Percentiles rank a stretch among this genome's conserved stretches.
phyloP scores from a whole-genome alignment of 2,329 filamentous ascomycete species.

The Penicillium crustosum region DNA sequence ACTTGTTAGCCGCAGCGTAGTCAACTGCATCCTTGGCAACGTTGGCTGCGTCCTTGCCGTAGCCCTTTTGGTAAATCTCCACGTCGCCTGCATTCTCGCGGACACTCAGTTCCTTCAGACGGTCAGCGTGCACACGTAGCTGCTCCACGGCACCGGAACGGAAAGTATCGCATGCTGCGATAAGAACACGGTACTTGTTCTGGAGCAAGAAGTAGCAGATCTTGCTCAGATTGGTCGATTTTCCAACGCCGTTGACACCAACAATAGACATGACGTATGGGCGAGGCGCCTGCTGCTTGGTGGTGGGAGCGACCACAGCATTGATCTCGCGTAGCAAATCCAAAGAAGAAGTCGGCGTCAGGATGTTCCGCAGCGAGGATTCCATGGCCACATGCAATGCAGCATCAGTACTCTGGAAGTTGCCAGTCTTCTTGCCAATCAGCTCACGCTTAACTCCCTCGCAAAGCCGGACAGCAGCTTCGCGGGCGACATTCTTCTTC shows the following conservation, averaged over 20 bases:
- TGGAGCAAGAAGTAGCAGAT: slow-evolving; percentile 97
- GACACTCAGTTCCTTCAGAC: slow-evolving; percentile 81
- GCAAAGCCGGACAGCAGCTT: slow-evolving; percentile 87
- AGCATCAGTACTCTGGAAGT: slow-evolving; percentile 82
- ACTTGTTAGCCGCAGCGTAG: slow-evolving; percentile 71
- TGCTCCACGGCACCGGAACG: slow-evolving; percentile 96
- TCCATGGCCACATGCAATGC: slow-evolving; percentile 87
- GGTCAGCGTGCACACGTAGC: slow-evolving; percentile 89
- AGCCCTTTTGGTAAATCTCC: slow-evolving; percentile 93
- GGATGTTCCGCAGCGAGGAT: slow-evolving; percentile 86
- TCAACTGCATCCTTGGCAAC: slow-evolving; percentile 93
- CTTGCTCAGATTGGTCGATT: slow-evolving; percentile 96
- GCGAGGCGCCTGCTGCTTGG: slow-evolving; percentile 63
- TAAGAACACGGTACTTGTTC: slow-evolving; percentile 93
- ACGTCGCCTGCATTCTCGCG: slow-evolving; percentile 79
- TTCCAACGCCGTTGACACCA: slow-evolving; percentile 96
- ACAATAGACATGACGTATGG: slow-evolving; percentile 98
- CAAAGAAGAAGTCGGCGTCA: slow-evolving; percentile 91
- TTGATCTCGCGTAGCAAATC: slow-evolving; percentile 94
- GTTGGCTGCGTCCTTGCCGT: slow-evolving; percentile 94
- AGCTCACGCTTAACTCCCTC: slow-evolving; percentile 89
- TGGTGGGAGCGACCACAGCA: slow-evolving; percentile 67
- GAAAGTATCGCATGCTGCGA: slow-evolving; percentile 95
- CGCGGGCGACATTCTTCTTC: slow-evolving; percentile 92
- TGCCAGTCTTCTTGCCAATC: slow-evolving; percentile 85